Base-by-base conservation (phyloP, 495 filamentous ascomycete species). In the Poronia punctata region DNA sequence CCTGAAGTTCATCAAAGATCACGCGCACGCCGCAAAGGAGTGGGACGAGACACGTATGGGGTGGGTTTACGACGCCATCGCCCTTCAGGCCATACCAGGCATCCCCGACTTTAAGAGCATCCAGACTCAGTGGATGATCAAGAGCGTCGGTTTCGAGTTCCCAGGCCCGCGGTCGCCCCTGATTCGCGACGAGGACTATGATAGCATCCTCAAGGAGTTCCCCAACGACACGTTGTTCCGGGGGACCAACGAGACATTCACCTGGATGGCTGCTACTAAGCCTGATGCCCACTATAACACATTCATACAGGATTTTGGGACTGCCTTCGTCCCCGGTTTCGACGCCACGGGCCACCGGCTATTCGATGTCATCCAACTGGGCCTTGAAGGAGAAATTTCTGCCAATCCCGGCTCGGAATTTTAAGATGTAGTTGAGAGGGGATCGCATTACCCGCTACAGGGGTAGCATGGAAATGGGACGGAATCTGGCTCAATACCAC, bases 31-130 rank as follows among this genome's bases (percentile, higher is more conserved):
- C 5, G 30, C 28, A 9, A 32, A 4, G 0, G 39, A 53, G 3
- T 74, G 66, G 65, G 50, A 66, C 20, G 40, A 62, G 29, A 54
- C 57, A 19, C 52, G 64, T 0, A 15, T 67, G 6, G 67, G 72
- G 40, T 56, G 72, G 7, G 59, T 73, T 2, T 79, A 72, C 69
- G 74, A 79, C 51, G 51, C 68, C 5, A 76, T 78, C 35, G 71
- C 71, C 1, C 52, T 78, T 17, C 71, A 76, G 0, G 51, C 40
- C 5, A 68, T 78, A 33, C 56, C 59, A 2, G 30, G 35, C 23
- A 56, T 68, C 18, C 34, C 42, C n/a, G 42, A 45, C 27, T 45
- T 27, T 51, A 74, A 73, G 48, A 60, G 71, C 52, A 53, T 56
- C 3, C 70, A 72, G 32, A 73, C 75, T 0, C 38, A 37, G n/a